Percentiles rank a stretch among this genome's conserved stretches.
phyloP scores from a whole-genome alignment of 495 filamentous ascomycete species.

The Astrocystis sublimbata region DNA sequence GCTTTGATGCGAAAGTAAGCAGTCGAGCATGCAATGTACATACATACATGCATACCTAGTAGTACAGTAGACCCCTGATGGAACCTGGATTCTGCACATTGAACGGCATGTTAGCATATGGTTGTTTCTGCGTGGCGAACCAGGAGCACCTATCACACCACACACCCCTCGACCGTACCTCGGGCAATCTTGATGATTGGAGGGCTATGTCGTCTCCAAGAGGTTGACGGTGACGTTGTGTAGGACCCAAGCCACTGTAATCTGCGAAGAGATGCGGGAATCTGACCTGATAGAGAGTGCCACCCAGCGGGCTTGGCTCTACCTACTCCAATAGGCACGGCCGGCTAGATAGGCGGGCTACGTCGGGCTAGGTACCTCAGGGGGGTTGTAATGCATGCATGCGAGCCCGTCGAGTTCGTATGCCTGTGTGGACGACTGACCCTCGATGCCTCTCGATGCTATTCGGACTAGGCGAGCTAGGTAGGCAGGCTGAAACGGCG shows the following conservation, averaged over 20 bases:
- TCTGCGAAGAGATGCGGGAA: neutral
- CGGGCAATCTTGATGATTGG: constrained; percentile 1
- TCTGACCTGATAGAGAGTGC: neutral
- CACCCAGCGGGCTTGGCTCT: neutral
- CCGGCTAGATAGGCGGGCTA: neutral
- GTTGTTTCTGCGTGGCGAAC: neutral
- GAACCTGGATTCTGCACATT: neutral
- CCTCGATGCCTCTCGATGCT: no score
- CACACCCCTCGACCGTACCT: no score
- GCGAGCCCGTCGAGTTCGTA: neutral
- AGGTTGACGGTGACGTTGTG: constrained; percentile 1
- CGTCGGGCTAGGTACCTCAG: neutral
- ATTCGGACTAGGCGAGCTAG: no score
- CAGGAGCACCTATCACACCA: neutral
- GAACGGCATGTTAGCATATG: neutral
- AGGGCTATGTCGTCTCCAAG: neutral
- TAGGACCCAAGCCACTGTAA: constrained; percentile 3
- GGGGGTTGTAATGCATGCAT: neutral
- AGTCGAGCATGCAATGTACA: constrained; percentile 8
- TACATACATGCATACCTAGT: no score
- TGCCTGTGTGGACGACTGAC: constrained; percentile 13
- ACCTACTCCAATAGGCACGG: neutral
- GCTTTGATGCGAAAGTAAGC: neutral
- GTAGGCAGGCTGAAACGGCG: constrained; percentile 16
- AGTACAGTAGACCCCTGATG: no score